phyloP scores from a whole-genome alignment of 148 eudicot species.

The Vaccinium corymbosum region DNA sequence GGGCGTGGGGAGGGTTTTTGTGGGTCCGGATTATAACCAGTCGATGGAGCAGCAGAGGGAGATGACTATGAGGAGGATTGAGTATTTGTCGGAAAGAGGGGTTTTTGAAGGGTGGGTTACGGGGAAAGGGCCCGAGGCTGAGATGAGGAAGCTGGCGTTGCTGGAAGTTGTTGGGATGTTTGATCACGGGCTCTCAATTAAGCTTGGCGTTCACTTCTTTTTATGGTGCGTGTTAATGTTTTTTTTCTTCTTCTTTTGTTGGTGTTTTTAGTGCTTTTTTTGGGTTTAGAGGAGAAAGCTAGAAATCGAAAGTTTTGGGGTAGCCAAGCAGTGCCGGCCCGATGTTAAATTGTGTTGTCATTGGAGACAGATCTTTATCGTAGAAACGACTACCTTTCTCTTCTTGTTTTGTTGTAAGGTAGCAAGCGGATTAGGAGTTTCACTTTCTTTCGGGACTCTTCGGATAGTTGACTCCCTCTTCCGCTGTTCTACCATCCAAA shows the following conservation, averaged over 20 bases:
- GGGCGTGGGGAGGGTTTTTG: constrained; percentile 45
- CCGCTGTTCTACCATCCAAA: too few species aligned
- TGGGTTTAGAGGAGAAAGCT: too few species aligned
- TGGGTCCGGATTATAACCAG: constrained; percentile 63
- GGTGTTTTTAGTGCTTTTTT: too few species aligned
- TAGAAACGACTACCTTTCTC: too few species aligned
- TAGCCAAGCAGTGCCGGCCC: too few species aligned
- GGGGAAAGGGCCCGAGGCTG: constrained; percentile 39
- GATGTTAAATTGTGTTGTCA: too few species aligned
- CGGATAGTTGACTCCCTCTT: too few species aligned
- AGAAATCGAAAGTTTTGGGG: too few species aligned
- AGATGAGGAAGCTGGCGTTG: constrained; percentile 59
- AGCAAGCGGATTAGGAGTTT: too few species aligned
- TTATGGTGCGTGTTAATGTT: constrained; percentile 51
- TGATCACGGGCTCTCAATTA: constrained; percentile 76
- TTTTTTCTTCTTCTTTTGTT: neutral
- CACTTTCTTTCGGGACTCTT: too few species aligned
- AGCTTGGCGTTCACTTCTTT: constrained; percentile 75
- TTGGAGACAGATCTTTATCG: too few species aligned
- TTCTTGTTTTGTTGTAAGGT: too few species aligned
- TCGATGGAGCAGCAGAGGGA: constrained; percentile 83
- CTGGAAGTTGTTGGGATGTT: constrained; percentile 48
- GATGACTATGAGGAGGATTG: constrained; percentile 56
- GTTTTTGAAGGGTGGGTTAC: constrained; percentile 69
- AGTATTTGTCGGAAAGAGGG: constrained; percentile 48